These are phyloP conservation scores for Fusarium equiseti DNA, from an alignment of 2,329 filamentous ascomycete species.

Conservation along the genomic window DNA sequence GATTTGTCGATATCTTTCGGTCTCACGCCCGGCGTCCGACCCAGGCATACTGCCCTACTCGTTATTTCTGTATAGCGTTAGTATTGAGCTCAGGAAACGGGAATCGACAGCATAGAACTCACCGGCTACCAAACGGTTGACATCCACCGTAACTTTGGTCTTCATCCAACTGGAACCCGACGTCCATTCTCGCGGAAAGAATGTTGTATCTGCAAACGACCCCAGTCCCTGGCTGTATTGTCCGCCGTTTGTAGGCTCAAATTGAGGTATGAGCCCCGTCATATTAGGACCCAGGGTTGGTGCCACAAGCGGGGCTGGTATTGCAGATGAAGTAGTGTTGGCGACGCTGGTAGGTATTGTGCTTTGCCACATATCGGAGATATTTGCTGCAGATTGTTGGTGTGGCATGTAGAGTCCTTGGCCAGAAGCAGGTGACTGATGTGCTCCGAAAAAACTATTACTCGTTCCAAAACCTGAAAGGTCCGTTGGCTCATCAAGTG, in stretches of 20 bases:
- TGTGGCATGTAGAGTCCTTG: conserved; percentile 16
- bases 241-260: conserved; percentile 1
- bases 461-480: conserved; percentile 6
- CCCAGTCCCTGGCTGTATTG: conserved; percentile 22
- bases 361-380: conserved; percentile 30
- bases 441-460: conserved; percentile 29
- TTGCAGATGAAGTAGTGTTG: conserved; percentile 19
- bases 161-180: conserved; percentile 42
- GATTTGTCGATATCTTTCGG: conserved; percentile 54
- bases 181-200: conserved; percentile 35
- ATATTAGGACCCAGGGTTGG: conserved; percentile 20
- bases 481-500: conserved; percentile 50
- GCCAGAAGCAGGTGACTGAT: background rate
- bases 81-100: background rate
- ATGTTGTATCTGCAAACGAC: conserved; percentile 27
- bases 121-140: conserved; percentile 53
- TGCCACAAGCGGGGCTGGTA: conserved; percentile 11
- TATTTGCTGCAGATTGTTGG: conserved; percentile 7
- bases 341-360: conserved; percentile 21
- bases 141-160: conserved; percentile 53
- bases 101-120: conserved; percentile 14
- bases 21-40: conserved; percentile 55
- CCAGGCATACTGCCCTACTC: conserved; percentile 54
- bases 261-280: conserved; percentile 14
- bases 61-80: conserved; percentile 52